Base-by-base conservation (phyloP, 1,284 basidiomycete species). In the Apiotrichum veenhuisii region DNA sequence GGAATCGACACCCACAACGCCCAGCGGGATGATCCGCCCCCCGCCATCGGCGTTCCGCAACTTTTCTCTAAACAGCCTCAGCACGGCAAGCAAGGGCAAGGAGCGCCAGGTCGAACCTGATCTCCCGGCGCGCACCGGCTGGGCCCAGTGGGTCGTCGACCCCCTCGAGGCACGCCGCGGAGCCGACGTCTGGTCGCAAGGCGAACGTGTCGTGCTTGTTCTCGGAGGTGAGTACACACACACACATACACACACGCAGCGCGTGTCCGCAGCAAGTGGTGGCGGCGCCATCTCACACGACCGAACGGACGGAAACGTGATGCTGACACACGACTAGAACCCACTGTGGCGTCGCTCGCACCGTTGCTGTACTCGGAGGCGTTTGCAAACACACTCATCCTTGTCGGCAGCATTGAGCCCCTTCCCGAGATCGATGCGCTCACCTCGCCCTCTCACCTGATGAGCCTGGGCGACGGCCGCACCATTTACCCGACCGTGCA, bases 161-260 rank as follows among this genome's bases (percentile, higher is more conserved):
- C 46, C 64, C 10, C 27, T 58, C 7, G 64, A 68, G 50, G 54
- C 62, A 4, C 59, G 57, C 17, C 59, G 57, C 11, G 69, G 66
- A 3, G 57, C 61, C 7, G 65, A 67, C 9, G 50, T 50, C 17
- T 73, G 71, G 71, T 41, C 37, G 11, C 55, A 63, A 12, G 38
- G 53, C 12, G 58, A 61, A 8, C 55, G 71, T 12, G 65, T 71
- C 10, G 59, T 73, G 4, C 52, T 73, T 8, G 57, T 70, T 20
- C 57, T 73, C 33, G 71, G 71, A 36, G 55, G 71, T 73, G 52
- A 63, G 65, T 38, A n/a, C n/a, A n/a, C n/a, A n/a, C n/a, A n/a
- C n/a, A n/a, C n/a, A n/a, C n/a, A n/a, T n/a, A n/a, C n/a, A n/a
- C n/a, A n/a, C n/a, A n/a, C n/a, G n/a, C n/a, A n/a, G n/a, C n/a